phyloP scores from a whole-genome alignment of 192 early-diverging fungal genomes.

The Lobosporangium transversale region DNA sequence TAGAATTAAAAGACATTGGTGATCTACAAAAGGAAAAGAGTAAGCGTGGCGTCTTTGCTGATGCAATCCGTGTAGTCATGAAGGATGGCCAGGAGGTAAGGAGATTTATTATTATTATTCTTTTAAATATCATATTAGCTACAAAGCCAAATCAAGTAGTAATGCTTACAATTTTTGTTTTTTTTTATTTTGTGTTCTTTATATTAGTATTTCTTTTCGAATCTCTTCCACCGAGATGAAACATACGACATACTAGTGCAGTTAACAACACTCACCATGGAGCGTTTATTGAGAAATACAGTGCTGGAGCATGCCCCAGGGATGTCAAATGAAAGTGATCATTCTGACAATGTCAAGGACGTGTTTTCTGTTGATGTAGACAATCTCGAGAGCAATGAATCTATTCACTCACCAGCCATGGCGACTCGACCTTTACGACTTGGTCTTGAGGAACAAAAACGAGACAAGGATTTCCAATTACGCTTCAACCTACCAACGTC shows the following conservation, averaged over 20 bases:
- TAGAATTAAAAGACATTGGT: slow-evolving; percentile 94
- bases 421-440: slow-evolving; percentile 62
- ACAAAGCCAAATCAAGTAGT: not conserved
- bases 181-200: no score
- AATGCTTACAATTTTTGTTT: not conserved
- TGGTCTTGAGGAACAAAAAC: slow-evolving; percentile 78
- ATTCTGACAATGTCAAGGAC: slow-evolving; percentile 33
- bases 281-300: slow-evolving; percentile 85
- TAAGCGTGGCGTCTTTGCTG: slow-evolving; percentile 89
- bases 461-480: slow-evolving; percentile 77
- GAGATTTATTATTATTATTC: slow-evolving; percentile 1
- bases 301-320: slow-evolving; percentile 73
- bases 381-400: slow-evolving; percentile 33
- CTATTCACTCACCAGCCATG: slow-evolving; percentile 36
- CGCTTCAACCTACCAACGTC: slow-evolving; percentile 81
- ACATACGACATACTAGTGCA: slow-evolving; percentile 95
- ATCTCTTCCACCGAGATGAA: slow-evolving; percentile 97
- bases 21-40: slow-evolving; percentile 88
- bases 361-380: slow-evolving; percentile 51
- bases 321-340: slow-evolving; percentile 38
- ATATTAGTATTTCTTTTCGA: slow-evolving; percentile 89
- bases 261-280: slow-evolving; percentile 88
- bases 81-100: slow-evolving; percentile 81
- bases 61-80: slow-evolving; percentile 86
- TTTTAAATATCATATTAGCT: slow-evolving; percentile 2